phyloP scores from a whole-genome alignment of 176 grass and related monocot species.

The Avena sativa region DNA sequence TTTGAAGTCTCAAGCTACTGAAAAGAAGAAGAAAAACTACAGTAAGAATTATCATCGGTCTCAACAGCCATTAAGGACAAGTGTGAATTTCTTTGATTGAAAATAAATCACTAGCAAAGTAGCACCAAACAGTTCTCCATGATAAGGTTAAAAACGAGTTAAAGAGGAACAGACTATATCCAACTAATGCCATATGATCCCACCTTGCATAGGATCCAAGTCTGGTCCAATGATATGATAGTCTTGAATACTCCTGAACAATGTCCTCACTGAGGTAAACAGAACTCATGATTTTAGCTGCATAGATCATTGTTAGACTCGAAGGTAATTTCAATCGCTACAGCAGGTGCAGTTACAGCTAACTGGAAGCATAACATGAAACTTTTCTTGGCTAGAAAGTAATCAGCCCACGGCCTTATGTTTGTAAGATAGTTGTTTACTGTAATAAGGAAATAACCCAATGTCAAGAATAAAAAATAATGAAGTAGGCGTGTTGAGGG shows the following conservation, averaged over 20 bases:
- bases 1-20: conserved; percentile 63
- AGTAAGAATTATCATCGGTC: conserved; percentile 12
- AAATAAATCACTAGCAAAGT: neutral
- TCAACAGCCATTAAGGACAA: neutral
- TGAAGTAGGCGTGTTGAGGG: neutral
- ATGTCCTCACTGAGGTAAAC: conserved; percentile 42
- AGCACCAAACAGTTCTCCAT: neutral
- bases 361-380: neutral
- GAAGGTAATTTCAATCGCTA: conserved; percentile 18
- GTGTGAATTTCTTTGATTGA: neutral
- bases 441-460: neutral
- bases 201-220: conserved; percentile 67
- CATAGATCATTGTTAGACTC: conserved; percentile 28
- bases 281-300: conserved; percentile 55
- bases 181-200: neutral
- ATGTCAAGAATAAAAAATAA: neutral
- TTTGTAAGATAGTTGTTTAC: conserved; percentile 17
- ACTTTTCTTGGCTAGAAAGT: conserved; percentile 17
- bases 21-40: conserved; percentile 12
- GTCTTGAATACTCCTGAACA: conserved; percentile 36
- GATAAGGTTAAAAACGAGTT: neutral
- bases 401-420: neutral
- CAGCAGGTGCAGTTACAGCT: conserved; percentile 12
- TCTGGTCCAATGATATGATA: conserved; percentile 63
- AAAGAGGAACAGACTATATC: conserved; percentile 34